Base-by-base conservation (phyloP, 2,329 filamentous ascomycete genomes). In the Ophiosphaerella korrae region DNA sequence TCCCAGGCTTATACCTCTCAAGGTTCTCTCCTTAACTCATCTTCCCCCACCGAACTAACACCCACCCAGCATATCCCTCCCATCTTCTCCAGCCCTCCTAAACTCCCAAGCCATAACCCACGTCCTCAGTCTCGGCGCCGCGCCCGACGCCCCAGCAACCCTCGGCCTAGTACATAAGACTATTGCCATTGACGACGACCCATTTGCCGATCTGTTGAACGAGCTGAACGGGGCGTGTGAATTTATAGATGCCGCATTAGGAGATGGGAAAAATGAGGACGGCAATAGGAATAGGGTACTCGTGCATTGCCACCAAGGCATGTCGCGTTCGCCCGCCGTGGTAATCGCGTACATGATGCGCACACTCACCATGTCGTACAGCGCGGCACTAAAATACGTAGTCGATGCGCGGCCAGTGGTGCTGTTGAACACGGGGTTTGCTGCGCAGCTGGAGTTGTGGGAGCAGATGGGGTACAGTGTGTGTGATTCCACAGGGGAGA, bases 331-430 rank as follows among this genome's bases (percentile, higher is more conserved):
- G 29, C 52, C 48, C 2, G 42, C 55, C 1, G 29, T 61, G 4
- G 36, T 63, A 12, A 38, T 55, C 7, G 60, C 55, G 11, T 54
- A 49, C 31, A 21, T 61, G 18, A 63, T 63, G 60, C 49, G 51
- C 12, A 13, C 13, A 18, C 48, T 43, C 8, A 7, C 24, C 1
- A 14, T 59, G 23, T 7, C 16, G 12, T 63, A 54, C 34, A 44
- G 42, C 2, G 18, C 11, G 3, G 57, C 60, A 5, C 45, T 61
- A 2, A 43, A n/a, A 9, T 7, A 51, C 12, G 57, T 53, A 5
- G 13, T 34, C 18, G 42, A 32, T 7, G 41, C 16, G 5, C 32
- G 57, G 2, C 7, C 40, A 3, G 16, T 50, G 1, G 51, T 58
- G 13, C 26, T 31, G 14, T 48, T 49, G 6, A 61, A 59, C 34